Evolutionary conservation across 2,329 filamentous ascomycete genomes (phyloP).

Genomic region (Chaetomiaceae sp.): DNA sequence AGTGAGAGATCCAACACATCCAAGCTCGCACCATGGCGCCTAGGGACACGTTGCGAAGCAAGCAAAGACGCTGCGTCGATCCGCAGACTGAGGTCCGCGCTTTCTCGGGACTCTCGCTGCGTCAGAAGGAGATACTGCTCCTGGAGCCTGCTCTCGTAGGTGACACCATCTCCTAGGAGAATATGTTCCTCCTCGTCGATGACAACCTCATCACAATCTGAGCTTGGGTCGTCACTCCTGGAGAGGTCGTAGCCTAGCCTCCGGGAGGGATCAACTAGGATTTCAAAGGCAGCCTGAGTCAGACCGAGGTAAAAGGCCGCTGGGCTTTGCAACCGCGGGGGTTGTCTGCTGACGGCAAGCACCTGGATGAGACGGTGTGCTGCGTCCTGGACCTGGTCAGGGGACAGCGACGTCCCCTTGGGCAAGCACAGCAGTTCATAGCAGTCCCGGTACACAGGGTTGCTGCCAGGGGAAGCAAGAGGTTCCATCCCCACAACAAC

Average conservation of each 20-base stretch:
- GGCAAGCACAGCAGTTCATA: conserved; percentile 46
- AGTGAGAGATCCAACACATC: conserved; percentile 38
- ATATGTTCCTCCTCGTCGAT: conserved; percentile 19
- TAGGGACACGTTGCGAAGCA: neutral
- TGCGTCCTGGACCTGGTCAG: conserved; percentile 39
- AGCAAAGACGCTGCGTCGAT: conserved; percentile 32
- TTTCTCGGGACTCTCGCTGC: conserved; percentile 27
- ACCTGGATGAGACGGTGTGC: conserved; percentile 43
- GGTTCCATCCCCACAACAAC: conserved; percentile 17
- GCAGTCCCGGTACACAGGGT: conserved; percentile 32
- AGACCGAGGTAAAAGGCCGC: conserved; percentile 40
- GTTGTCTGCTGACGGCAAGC: conserved; percentile 42
- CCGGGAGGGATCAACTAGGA: conserved; percentile 41
- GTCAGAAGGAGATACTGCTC: conserved; percentile 26
- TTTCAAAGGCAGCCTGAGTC: conserved; percentile 44
- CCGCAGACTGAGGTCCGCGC: conserved; percentile 38
- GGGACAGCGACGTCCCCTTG: conserved; percentile 30
- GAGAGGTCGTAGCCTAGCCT: conserved; percentile 40
- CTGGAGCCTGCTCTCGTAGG: conserved; percentile 24
- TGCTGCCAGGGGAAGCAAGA: neutral
- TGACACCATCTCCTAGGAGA: conserved; percentile 15
- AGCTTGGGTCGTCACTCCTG: conserved; percentile 22
- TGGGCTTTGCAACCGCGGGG: conserved; percentile 35
- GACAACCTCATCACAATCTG: conserved; percentile 21
- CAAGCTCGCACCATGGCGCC: conserved; percentile 15